These are phyloP conservation scores for Eucalyptus pauciflora DNA, from an alignment of 345 rosid species.

Conservation along the genomic window DNA sequence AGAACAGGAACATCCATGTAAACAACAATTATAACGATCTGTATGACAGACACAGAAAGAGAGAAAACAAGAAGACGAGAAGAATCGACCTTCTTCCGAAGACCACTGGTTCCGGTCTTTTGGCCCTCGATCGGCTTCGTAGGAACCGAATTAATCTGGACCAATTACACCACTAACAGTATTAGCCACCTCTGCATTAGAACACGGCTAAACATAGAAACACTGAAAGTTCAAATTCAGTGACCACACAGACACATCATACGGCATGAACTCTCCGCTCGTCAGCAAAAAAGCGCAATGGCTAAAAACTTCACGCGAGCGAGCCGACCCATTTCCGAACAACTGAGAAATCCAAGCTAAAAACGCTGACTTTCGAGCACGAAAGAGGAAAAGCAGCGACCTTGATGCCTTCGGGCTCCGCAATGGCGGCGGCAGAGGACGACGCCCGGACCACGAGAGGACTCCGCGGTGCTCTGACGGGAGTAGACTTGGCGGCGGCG, in stretches of 20 bases:
- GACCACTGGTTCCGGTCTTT: constrained; percentile 83
- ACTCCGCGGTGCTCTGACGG: constrained; percentile 16
- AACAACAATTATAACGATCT: not conserved
- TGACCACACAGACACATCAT: not conserved
- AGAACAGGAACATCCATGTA: not conserved
- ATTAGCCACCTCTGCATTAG: not conserved
- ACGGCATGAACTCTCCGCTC: not conserved
- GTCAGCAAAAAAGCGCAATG: not conserved
- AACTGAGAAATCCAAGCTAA: not conserved
- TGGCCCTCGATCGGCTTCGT: constrained; percentile 79
- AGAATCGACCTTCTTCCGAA: constrained; percentile 63
- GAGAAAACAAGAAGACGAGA: not conserved
- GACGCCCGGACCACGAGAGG: not conserved
- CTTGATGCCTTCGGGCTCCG: constrained; percentile 71
- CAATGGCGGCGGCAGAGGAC: constrained; percentile 42
- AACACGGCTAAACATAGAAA: not conserved
- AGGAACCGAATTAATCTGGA: constrained; percentile 51
- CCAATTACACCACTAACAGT: not conserved
- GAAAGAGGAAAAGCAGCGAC: constrained; percentile 4
- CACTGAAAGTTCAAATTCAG: not conserved
- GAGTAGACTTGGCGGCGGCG: constrained; percentile 3
- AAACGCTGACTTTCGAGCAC: not conserved
- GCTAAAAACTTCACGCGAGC: not conserved
- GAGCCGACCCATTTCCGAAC: not conserved
- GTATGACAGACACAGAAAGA: not conserved